phyloP scores from a whole-genome alignment of 768 basidiomycete genomes.

The Coprinopsis cinerea region DNA sequence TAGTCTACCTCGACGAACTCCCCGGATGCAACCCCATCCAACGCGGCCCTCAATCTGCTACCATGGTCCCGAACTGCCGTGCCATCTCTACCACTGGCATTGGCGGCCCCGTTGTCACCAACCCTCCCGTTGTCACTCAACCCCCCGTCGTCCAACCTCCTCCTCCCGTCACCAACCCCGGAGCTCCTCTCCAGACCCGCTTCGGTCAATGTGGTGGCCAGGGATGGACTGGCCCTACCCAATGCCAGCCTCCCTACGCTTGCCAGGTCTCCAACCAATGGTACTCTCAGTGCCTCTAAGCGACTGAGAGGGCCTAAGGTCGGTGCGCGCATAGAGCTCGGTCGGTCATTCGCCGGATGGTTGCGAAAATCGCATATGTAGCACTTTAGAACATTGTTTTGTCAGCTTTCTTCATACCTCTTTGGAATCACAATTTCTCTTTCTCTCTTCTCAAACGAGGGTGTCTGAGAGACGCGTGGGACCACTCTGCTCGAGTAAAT shows the following conservation, averaged over 20 bases:
- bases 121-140: not conserved
- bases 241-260: not conserved
- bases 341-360: too few species aligned
- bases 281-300: not conserved
- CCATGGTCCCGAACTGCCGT: conserved; percentile 1
- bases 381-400: too few species aligned
- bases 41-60: not conserved
- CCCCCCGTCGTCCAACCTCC: not conserved
- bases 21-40: conserved; percentile 5
- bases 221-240: not conserved
- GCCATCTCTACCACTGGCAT: not conserved
- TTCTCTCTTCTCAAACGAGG: too few species aligned
- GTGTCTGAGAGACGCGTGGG: too few species aligned
- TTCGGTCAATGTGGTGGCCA: conserved; percentile 4
- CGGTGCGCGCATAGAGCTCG: too few species aligned
- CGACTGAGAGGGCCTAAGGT: not conserved
- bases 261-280: too few species aligned
- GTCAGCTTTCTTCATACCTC: too few species aligned
- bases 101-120: not conserved
- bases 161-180: not conserved
- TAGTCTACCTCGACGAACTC: not conserved
- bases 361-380: too few species aligned
- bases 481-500: too few species aligned
- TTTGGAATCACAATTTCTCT: too few species aligned
- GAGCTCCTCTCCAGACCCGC: not conserved